These are phyloP conservation scores for Colletotrichum echinochloae DNA, from an alignment of 2,329 filamentous ascomycete genomes.

Conservation along the genomic window DNA sequence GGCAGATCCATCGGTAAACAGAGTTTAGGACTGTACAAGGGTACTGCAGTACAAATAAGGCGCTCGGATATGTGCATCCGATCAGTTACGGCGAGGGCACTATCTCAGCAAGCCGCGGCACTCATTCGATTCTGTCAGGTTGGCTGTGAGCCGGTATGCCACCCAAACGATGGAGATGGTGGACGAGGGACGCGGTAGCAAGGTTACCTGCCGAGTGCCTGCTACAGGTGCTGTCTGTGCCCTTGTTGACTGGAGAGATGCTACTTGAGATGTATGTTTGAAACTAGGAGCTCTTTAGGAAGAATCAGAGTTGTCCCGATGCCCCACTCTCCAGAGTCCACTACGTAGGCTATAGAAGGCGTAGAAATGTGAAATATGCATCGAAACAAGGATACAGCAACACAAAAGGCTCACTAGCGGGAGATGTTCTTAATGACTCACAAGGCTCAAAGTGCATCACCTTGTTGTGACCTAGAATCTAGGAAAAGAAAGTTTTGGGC, in stretches of 20 bases:
- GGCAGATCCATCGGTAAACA: neutral
- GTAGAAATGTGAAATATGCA: no score
- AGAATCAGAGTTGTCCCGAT: neutral
- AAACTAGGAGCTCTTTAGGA: neutral
- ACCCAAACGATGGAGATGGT: neutral
- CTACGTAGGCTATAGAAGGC: neutral
- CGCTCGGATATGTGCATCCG: no score
- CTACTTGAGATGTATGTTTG: neutral
- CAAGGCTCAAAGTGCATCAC: no score
- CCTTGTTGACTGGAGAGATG: neutral
- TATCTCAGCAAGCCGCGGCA: neutral
- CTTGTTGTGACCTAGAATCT: neutral
- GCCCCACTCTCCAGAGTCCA: no score
- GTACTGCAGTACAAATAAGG: no score
- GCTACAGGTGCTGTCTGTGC: neutral
- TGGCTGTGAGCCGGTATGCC: neutral
- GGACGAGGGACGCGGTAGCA: neutral
- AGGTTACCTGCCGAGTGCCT: neutral
- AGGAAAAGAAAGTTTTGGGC: slow-evolving; percentile 47
- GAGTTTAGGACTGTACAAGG: neutral
- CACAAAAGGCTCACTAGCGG: neutral
- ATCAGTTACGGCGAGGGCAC: neutral
- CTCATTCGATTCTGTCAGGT: no score
- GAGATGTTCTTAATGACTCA: neutral
- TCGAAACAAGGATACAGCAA: neutral